phyloP scores from a whole-genome alignment of 176 grass and related monocot genomes.

The Aegilops umbellulata region DNA sequence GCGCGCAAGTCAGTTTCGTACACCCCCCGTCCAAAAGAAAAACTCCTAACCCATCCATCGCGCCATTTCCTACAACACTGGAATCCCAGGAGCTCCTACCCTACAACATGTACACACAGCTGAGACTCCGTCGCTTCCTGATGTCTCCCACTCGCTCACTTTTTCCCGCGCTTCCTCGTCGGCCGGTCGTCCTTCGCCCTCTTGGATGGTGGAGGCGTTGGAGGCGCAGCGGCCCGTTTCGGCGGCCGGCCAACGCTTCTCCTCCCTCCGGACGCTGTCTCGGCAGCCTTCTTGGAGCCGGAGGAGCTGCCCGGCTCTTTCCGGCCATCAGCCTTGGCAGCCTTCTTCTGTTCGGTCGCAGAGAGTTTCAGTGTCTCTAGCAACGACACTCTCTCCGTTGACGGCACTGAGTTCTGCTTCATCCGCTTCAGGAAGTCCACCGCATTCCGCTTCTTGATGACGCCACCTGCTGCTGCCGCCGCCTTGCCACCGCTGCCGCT shows the following conservation, averaged over 20 bases:
- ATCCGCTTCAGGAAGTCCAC: slow-evolving; percentile 83
- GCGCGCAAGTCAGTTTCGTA: slow-evolving; percentile 20
- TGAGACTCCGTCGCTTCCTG: slow-evolving; percentile 17
- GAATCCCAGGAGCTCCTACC: slow-evolving; percentile 29
- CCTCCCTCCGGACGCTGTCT: slow-evolving; percentile 20
- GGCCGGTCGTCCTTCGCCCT: slow-evolving; percentile 48
- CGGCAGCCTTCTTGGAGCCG: slow-evolving; percentile 33
- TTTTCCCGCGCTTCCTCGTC: slow-evolving; percentile 55
- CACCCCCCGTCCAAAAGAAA: not conserved
- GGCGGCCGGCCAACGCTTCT: slow-evolving; percentile 59
- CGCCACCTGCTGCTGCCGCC: not conserved
- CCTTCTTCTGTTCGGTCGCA: slow-evolving; percentile 53
- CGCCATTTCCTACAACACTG: slow-evolving; percentile 30
- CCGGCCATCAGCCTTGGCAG: slow-evolving; percentile 42
- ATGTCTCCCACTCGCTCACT: slow-evolving; percentile 22
- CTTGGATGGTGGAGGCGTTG: slow-evolving; percentile 52
- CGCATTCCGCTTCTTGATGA: slow-evolving; percentile 65
- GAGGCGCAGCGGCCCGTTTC: slow-evolving; percentile 42
- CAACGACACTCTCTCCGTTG: slow-evolving; percentile 45
- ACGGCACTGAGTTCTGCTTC: slow-evolving; percentile 42
- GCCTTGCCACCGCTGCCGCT: not conserved
- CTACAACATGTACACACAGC: slow-evolving; percentile 37
- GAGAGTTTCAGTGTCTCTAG: slow-evolving; percentile 61
- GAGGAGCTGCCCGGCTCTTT: slow-evolving; percentile 49
- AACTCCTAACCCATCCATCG: not conserved